phyloP scores from a whole-genome alignment of 371 early-diverging fungal genomes.

The Blastocladiella emersonii region DNA sequence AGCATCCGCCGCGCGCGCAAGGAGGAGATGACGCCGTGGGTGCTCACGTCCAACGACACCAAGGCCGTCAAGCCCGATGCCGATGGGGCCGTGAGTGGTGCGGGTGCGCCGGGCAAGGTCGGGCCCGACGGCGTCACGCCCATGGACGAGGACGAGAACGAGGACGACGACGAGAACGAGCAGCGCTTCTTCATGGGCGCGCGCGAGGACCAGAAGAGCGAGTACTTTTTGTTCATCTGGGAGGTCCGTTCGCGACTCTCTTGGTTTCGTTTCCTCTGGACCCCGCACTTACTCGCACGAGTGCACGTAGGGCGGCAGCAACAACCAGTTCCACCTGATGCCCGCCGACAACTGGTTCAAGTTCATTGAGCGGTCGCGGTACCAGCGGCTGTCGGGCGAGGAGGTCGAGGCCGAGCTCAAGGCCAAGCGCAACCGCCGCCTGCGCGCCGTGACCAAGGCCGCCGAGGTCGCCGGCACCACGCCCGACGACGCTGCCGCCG shows the following conservation, averaged over 20 bases:
- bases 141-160: background rate
- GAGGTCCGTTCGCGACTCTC: background rate
- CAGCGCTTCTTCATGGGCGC: background rate
- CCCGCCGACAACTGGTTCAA: conserved; percentile 84
- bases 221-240: background rate
- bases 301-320: background rate
- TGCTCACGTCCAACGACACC: conserved; percentile 53
- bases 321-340: conserved; percentile 59
- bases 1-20: conserved; percentile 49
- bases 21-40: conserved; percentile 64
- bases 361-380: conserved; percentile 64
- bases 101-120: background rate
- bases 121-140: background rate
- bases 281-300: background rate
- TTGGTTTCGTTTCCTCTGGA: conserved; percentile 2
- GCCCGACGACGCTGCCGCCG: no score
- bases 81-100: background rate
- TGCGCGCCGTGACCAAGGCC: no score
- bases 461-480: no score
- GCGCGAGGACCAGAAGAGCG: background rate
- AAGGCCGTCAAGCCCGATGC: background rate
- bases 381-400: conserved; percentile 67
- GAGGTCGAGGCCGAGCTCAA: conserved; percentile 60
- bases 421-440: background rate
- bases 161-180: background rate